These are phyloP conservation scores for Colletotrichum phormii DNA, from an alignment of 2,329 filamentous ascomycete species.

Conservation along the genomic window DNA sequence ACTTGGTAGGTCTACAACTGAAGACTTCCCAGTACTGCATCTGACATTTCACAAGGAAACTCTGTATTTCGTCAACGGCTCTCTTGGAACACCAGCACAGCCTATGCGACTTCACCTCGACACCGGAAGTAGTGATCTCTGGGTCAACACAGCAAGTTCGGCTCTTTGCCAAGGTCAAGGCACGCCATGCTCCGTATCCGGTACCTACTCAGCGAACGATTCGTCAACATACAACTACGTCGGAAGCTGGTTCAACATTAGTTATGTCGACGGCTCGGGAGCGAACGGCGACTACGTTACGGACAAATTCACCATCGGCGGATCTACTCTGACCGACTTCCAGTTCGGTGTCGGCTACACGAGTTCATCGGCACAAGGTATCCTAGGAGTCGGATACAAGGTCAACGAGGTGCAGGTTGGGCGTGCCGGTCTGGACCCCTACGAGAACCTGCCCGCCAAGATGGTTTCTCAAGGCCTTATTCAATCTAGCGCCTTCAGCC, in stretches of 20 bases:
- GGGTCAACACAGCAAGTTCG: constrained; percentile 76
- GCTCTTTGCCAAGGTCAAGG: constrained; percentile 63
- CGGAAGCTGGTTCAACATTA: constrained; percentile 84
- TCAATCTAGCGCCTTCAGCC: constrained; percentile 75
- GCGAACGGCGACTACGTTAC: constrained; percentile 83
- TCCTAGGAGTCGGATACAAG: constrained; percentile 87
- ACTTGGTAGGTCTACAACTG: constrained; percentile 58
- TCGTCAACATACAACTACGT: constrained; percentile 84
- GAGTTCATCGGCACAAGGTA: constrained; percentile 73
- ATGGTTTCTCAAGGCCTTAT: constrained; percentile 72
- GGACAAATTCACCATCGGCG: constrained; percentile 75
- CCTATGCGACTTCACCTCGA: constrained; percentile 70
- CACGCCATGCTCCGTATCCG: constrained; percentile 68
- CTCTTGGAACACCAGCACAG: constrained; percentile 72
- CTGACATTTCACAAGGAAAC: constrained; percentile 58
- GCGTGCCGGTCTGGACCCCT: constrained; percentile 63
- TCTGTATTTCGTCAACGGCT: constrained; percentile 73
- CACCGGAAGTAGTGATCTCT: constrained; percentile 77
- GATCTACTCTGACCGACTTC: constrained; percentile 62
- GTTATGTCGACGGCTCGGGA: constrained; percentile 84
- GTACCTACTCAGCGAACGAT: constrained; percentile 75
- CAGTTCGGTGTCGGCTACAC: constrained; percentile 81
- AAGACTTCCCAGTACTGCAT: not conserved
- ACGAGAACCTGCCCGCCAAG: constrained; percentile 76
- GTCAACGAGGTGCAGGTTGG: constrained; percentile 81